A percentile compares a stretch with the other conserved stretches of the same genome.
phyloP scores from a whole-genome alignment of 1,284 basidiomycete genomes.

The Pisolithus thermaeus region DNA sequence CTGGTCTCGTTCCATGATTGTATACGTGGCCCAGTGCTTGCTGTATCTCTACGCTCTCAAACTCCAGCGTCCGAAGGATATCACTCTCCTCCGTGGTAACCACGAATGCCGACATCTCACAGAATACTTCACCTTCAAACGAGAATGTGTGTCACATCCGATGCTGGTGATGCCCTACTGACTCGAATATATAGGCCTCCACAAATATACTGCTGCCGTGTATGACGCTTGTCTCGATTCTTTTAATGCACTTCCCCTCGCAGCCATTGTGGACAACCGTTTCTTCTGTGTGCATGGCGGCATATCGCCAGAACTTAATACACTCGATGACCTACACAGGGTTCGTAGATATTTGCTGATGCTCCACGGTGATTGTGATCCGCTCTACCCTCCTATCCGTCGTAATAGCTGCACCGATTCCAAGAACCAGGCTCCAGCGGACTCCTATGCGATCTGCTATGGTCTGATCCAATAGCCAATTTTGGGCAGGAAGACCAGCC shows the following conservation, averaged over 20 bases:
- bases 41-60: constrained; percentile 90
- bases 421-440: constrained; percentile 92
- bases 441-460: constrained; percentile 91
- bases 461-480: constrained; percentile 88
- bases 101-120: constrained; percentile 97
- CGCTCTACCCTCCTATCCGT: background rate
- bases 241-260: constrained; percentile 88
- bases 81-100: constrained; percentile 91
- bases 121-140: constrained; percentile 96
- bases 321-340: constrained; percentile 74
- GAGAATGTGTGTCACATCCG: constrained; percentile 63
- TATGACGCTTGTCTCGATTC: constrained; percentile 91
- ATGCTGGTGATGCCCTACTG: constrained; percentile 1
- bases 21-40: constrained; percentile 54
- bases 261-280: constrained; percentile 91
- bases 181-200: constrained; percentile 55
- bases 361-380: background rate
- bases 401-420: constrained; percentile 77
- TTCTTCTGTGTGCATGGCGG: constrained; percentile 99
- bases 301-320: constrained; percentile 84
- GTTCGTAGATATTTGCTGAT: constrained; percentile 36
- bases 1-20: constrained; percentile 15
- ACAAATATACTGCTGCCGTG: constrained; percentile 85
- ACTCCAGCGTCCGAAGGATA: constrained; percentile 88
- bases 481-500: constrained; percentile 58